Evolutionary conservation across 352 stramenopile species (phyloP).

Genomic region (Pelagophyceae sp.): DNA sequence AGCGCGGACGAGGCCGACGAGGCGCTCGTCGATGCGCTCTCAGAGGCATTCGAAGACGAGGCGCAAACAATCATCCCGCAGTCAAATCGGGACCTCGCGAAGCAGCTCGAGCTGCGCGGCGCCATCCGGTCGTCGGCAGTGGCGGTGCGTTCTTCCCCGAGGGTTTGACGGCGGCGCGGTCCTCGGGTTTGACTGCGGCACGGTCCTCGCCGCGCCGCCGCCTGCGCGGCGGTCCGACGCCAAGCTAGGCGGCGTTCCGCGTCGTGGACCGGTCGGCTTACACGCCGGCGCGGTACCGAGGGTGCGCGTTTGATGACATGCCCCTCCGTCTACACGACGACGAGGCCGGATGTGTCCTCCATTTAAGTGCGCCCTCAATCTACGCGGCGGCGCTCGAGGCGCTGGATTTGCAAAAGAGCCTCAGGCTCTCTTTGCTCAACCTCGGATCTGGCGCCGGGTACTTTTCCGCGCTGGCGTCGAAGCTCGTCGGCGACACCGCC

Average conservation of each 20-base stretch:
- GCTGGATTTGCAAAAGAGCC: neutral
- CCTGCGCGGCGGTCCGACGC: too few relatives aligned
- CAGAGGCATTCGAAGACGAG: too few relatives aligned
- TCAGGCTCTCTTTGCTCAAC: slow-evolving; percentile 8
- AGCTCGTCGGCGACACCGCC: neutral
- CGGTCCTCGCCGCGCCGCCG: too few relatives aligned
- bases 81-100: too few relatives aligned
- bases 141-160: too few relatives aligned
- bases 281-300: neutral
- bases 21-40: too few relatives aligned
- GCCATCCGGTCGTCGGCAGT: too few relatives aligned
- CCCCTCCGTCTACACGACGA: neutral
- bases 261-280: neutral
- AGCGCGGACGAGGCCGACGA: too few relatives aligned
- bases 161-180: too few relatives aligned
- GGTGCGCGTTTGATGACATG: slow-evolving; percentile 8
- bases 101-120: too few relatives aligned
- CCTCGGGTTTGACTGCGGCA: too few relatives aligned
- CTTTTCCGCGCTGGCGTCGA: neutral
- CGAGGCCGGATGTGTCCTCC: neutral
- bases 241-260: neutral
- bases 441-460: neutral
- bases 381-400: slow-evolving; percentile 14
- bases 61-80: too few relatives aligned
- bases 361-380: slow-evolving; percentile 1